A percentile compares a stretch with the other conserved stretches of the same genome.
Conservation (phyloP, 2,329 filamentous ascomycete genomes). For the Fusarium verrucosum region DNA sequence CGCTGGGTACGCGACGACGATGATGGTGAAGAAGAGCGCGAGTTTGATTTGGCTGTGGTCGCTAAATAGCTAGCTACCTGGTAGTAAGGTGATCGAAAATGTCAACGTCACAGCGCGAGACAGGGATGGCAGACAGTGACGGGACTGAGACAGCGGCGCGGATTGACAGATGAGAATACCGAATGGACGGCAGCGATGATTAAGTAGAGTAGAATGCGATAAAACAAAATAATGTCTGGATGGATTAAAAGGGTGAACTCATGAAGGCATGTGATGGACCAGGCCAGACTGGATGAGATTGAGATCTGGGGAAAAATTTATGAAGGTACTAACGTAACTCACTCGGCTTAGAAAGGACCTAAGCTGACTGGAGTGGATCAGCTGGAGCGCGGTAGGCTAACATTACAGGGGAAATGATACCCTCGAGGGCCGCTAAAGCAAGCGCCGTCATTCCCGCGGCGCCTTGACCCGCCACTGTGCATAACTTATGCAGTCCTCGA, state of each 20-base stretch:
- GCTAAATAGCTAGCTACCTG: no score
- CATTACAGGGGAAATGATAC: constrained; percentile 38
- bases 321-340: constrained; percentile 23
- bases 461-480: constrained; percentile 36
- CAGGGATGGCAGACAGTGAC: constrained; percentile 36
- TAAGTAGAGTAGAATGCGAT: constrained; percentile 15
- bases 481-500: constrained; percentile 19
- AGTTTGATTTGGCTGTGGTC: constrained; percentile 3
- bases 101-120: constrained; percentile 21
- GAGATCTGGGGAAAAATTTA: constrained; percentile 42
- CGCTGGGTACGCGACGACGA: constrained; percentile 2
- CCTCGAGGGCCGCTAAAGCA: constrained; percentile 29
- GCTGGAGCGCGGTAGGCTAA: constrained; percentile 25
- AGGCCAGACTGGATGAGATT: constrained; percentile 19
- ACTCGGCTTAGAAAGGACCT: constrained; percentile 28
- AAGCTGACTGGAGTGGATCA: constrained; percentile 23
- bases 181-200: constrained; percentile 20
- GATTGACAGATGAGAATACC: constrained; percentile 40
- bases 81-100: constrained; percentile 27
- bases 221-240: constrained; percentile 10
- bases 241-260: constrained; percentile 35
- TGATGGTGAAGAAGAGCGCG: constrained; percentile 15
- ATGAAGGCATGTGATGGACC: constrained; percentile 49
- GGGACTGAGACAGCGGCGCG: constrained; percentile 25
- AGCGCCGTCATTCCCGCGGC: constrained; percentile 26